Conservation (phyloP, 345 rosid species). For the Hibiscus trionum region DNA sequence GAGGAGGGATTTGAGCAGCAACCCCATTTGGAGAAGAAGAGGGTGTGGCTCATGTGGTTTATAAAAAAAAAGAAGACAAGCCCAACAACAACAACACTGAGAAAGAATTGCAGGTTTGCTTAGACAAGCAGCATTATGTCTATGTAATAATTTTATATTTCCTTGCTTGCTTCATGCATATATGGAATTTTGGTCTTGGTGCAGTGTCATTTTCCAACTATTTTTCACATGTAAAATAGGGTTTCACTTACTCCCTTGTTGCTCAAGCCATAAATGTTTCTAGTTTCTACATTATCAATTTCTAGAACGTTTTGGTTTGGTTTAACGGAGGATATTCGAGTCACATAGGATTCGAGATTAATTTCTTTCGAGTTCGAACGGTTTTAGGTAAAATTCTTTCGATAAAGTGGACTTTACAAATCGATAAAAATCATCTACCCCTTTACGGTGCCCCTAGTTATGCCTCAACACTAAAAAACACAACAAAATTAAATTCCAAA, state of each 20-base stretch:
- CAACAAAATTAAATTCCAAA: no score
- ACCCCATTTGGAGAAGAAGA: constrained; percentile 53
- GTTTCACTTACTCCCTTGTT: constrained; percentile 22
- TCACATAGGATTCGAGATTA: no score
- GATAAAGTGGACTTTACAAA: no score
- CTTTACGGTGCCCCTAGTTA: no score
- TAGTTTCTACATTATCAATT: not conserved
- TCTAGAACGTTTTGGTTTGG: not conserved
- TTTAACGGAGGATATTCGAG: no score
- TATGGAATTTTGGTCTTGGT: constrained; percentile 40
- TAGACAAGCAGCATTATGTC: constrained; percentile 19
- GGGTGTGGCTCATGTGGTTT: constrained; percentile 33
- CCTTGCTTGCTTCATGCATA: constrained; percentile 32
- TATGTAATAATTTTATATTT: constrained; percentile 10
- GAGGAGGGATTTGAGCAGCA: constrained; percentile 75
- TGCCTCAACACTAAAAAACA: no score
- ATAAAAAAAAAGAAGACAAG: not conserved
- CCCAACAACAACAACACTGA: constrained; percentile 6
- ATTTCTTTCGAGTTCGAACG: no score
- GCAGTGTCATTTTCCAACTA: constrained; percentile 47
- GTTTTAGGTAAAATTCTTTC: no score
- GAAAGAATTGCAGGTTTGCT: constrained; percentile 22
- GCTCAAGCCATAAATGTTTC: constrained; percentile 22
- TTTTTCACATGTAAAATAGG: constrained; percentile 45
- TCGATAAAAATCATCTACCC: no score